A percentile compares a stretch with the other conserved stretches of the same genome.
Conservation (phyloP, 257 asterid species). For the Schizonepeta tenuifolia region DNA sequence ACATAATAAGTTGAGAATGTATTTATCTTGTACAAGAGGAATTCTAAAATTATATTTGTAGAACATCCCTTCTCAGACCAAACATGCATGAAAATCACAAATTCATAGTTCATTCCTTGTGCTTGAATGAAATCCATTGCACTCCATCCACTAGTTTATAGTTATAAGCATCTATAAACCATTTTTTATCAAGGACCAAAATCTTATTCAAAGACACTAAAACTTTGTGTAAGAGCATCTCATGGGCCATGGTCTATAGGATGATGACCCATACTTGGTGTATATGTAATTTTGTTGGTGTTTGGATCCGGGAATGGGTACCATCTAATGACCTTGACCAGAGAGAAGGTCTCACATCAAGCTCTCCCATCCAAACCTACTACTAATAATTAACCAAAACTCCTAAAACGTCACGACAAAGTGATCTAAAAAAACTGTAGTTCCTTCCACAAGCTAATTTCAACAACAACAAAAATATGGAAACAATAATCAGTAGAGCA, state of each 20-base stretch:
- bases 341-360: background rate
- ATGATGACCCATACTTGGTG: background rate
- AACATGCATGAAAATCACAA: background rate
- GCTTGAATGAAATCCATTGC: too few species aligned
- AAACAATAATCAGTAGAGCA: conserved; percentile 11
- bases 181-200: background rate
- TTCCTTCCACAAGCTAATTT: background rate
- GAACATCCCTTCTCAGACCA: background rate
- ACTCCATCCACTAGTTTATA: too few species aligned
- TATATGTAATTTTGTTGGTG: background rate
- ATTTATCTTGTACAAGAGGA: background rate
- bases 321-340: background rate
- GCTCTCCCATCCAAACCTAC: background rate
- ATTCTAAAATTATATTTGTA: background rate
- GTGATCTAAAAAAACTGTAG: background rate
- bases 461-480: background rate
- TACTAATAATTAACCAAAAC: background rate
- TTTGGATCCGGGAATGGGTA: background rate
- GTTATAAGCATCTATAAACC: background rate
- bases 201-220: background rate
- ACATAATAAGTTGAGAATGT: background rate
- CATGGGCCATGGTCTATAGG: background rate
- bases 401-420: background rate
- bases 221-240: background rate
- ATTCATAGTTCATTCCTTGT: background rate